phyloP scores from a whole-genome alignment of 2,329 filamentous ascomycete species.

The Diaporthe vexans region DNA sequence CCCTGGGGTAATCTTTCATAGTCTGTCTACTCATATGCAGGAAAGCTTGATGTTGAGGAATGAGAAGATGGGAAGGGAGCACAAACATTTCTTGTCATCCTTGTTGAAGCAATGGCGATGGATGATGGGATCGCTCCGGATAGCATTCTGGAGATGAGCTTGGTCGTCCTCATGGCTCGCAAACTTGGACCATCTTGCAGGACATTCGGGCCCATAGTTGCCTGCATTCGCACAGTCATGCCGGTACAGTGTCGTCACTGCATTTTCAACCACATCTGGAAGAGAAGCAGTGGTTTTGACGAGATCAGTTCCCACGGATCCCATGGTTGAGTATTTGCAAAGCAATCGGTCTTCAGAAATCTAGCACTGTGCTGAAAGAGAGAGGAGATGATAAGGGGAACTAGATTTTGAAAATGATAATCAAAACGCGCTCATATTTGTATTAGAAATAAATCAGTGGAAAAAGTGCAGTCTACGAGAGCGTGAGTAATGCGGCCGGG shows the following conservation, averaged over 20 bases:
- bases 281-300: neutral
- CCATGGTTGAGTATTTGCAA: conserved; percentile 1
- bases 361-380: neutral
- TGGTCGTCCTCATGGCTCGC: conserved; percentile 48
- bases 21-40: neutral
- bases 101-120: conserved; percentile 47
- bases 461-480: neutral
- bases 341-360: neutral
- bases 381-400: neutral
- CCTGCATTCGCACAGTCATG: conserved; percentile 45
- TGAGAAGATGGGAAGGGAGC: neutral
- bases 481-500: conserved; percentile 1
- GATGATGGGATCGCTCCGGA: conserved; percentile 49
- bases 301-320: neutral
- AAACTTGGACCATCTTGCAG: conserved; percentile 49
- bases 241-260: conserved; percentile 43
- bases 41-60: neutral
- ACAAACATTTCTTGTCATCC: conserved; percentile 46
- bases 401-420: too few species aligned
- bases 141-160: conserved; percentile 45
- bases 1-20: neutral
- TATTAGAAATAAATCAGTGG: neutral
- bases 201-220: conserved; percentile 42
- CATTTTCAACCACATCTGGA: neutral
- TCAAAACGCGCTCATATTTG: neutral